These are phyloP conservation scores for Tetrahymena elliotti DNA, from an alignment of 73 alveolate genomes.

Conservation along the genomic window DNA sequence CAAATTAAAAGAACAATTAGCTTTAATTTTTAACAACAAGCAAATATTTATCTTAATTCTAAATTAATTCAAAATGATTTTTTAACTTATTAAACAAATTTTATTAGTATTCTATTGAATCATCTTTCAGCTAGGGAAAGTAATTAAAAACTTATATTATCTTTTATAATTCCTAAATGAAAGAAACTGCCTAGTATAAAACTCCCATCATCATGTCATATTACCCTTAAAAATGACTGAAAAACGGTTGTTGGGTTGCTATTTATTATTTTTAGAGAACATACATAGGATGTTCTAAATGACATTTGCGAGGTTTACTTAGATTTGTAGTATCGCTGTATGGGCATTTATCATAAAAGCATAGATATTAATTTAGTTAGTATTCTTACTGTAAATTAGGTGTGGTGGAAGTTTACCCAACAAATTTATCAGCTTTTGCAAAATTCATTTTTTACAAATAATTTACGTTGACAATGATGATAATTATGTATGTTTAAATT, in stretches of 20 bases:
- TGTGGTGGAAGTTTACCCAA: background rate
- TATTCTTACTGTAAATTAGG: background rate
- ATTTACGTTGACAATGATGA: no score
- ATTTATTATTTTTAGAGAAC: background rate
- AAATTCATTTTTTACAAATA: background rate
- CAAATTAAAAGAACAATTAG: background rate
- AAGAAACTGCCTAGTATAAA: background rate
- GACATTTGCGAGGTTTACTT: background rate
- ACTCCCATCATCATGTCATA: background rate
- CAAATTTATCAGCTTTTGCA: no score
- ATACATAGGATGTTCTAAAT: background rate
- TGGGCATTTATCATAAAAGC: background rate
- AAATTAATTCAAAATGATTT: background rate
- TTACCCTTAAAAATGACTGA: background rate
- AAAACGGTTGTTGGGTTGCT: background rate
- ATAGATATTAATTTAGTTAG: background rate
- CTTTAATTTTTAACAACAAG: background rate
- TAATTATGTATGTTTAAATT: no score
- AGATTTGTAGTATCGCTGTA: background rate
- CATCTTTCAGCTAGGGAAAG: background rate
- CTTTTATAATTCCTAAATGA: background rate
- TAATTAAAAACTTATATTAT: background rate
- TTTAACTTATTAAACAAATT: background rate
- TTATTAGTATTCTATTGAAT: background rate
- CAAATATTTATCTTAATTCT: background rate